These are phyloP conservation scores for Hordeum pubiflorum DNA, from an alignment of 202 grass and related monocot species.

Conservation along the genomic window DNA sequence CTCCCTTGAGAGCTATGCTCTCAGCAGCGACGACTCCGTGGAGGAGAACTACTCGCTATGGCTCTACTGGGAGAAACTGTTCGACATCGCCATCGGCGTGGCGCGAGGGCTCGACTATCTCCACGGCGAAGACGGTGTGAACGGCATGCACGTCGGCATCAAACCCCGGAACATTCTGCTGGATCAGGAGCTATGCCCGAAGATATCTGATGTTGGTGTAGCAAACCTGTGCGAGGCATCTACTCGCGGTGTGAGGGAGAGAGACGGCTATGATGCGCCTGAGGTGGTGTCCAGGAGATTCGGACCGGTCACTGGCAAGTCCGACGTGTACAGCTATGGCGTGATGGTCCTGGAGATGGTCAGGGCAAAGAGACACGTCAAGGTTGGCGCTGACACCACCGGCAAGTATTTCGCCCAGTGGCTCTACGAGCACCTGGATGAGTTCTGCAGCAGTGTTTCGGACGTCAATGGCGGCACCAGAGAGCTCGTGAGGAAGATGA, in stretches of 20 bases:
- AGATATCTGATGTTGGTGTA: conserved; percentile 43
- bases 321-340: conserved; percentile 49
- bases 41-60: conserved; percentile 16
- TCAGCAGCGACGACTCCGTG: neutral
- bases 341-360: conserved; percentile 39
- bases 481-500: conserved; percentile 34
- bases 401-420: conserved; percentile 42
- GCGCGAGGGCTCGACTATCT: conserved; percentile 32
- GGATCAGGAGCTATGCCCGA: conserved; percentile 36
- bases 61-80: conserved; percentile 36
- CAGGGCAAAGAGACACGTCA: conserved; percentile 20
- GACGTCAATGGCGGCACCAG: conserved; percentile 13
- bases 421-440: conserved; percentile 37
- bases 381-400: neutral
- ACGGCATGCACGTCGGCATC: conserved; percentile 3
- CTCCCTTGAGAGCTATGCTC: conserved; percentile 39
- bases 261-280: conserved; percentile 33
- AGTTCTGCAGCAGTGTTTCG: conserved; percentile 13
- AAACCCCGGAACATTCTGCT: conserved; percentile 35
- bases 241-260: neutral
- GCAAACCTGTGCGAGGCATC: conserved; percentile 26
- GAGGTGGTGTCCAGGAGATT: conserved; percentile 26
- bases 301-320: conserved; percentile 25
- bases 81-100: conserved; percentile 22
- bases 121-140: neutral